These are phyloP conservation scores for Ascodesmis nigricans DNA, from an alignment of 495 filamentous ascomycete genomes.

Conservation along the genomic window DNA sequence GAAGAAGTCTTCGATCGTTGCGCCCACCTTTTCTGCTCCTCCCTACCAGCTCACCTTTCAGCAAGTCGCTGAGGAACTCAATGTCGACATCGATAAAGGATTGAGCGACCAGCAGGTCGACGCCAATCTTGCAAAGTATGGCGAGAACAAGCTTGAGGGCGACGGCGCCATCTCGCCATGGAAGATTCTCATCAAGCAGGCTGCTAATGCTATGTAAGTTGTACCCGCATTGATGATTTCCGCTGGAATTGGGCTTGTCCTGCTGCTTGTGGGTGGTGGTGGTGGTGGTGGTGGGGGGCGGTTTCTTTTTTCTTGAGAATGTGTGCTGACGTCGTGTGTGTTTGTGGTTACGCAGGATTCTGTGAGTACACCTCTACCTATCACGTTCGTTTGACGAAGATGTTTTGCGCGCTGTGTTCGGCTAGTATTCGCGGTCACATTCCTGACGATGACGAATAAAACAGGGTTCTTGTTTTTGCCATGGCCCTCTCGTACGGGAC, in stretches of 20 bases:
- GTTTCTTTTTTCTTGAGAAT: no score
- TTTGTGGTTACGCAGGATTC: conserved; percentile 9
- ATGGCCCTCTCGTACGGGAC: conserved; percentile 70
- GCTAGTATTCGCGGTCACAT: background rate
- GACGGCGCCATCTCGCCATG: conserved; percentile 39
- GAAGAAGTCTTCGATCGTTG: conserved; percentile 5
- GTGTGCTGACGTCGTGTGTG: conserved; percentile 3
- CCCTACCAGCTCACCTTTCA: conserved; percentile 21
- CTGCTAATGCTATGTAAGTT: conserved; percentile 43
- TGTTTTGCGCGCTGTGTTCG: no score
- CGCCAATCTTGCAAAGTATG: conserved; percentile 30
- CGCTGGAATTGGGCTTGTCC: conserved; percentile 8
- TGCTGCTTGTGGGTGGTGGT: no score
- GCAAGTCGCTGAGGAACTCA: conserved; percentile 31
- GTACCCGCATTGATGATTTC: conserved; percentile 7
- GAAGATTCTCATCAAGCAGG: conserved; percentile 41
- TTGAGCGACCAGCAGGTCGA: conserved; percentile 30
- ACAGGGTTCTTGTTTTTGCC: conserved; percentile 51
- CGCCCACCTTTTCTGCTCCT: conserved; percentile 14
- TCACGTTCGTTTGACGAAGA: no score
- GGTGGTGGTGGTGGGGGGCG: no score
- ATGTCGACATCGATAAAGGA: conserved; percentile 37
- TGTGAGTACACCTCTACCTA: conserved; percentile 7
- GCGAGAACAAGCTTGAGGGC: conserved; percentile 40
- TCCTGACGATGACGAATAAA: background rate